Percentiles rank a stretch among this genome's conserved stretches.
These are phyloP conservation scores for Talaromyces adpressus DNA, from an alignment of 495 filamentous ascomycete species.

Conservation along the genomic window DNA sequence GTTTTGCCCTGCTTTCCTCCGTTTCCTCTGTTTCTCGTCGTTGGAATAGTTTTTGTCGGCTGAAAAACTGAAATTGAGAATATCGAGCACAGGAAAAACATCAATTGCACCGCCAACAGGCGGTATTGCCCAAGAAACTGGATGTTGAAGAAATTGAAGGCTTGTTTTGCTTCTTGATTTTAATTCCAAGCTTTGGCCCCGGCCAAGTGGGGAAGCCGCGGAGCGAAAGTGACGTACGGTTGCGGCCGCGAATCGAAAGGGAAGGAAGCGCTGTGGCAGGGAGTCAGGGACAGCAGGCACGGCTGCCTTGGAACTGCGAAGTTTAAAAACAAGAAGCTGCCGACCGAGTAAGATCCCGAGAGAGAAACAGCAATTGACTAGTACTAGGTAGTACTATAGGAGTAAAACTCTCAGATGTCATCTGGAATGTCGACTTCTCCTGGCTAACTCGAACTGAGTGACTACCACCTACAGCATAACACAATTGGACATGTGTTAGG, in stretches of 20 bases:
- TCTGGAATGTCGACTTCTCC: neutral
- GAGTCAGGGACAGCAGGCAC: no score
- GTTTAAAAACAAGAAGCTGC: neutral
- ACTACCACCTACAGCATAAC: neutral
- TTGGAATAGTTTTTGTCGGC: neutral
- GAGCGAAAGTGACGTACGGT: neutral
- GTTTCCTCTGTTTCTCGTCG: neutral
- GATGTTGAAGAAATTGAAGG: neutral
- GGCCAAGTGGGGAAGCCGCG: neutral
- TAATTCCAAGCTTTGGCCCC: neutral
- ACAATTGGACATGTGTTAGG: neutral
- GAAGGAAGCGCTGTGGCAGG: neutral
- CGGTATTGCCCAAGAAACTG: neutral
- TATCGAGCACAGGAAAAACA: neutral
- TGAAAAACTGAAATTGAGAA: neutral
- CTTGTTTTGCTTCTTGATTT: neutral
- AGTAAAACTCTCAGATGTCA: neutral
- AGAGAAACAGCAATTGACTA: no score
- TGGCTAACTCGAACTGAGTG: neutral
- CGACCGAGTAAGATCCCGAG: neutral
- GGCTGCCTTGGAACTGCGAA: neutral
- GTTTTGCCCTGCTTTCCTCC: no score
- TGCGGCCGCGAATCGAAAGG: neutral
- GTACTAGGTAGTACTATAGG: no score
- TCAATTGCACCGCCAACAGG: conserved; percentile 1